These are phyloP conservation scores for Leucocoprinus sp. DNA, from an alignment of 768 basidiomycete genomes.

Conservation along the genomic window DNA sequence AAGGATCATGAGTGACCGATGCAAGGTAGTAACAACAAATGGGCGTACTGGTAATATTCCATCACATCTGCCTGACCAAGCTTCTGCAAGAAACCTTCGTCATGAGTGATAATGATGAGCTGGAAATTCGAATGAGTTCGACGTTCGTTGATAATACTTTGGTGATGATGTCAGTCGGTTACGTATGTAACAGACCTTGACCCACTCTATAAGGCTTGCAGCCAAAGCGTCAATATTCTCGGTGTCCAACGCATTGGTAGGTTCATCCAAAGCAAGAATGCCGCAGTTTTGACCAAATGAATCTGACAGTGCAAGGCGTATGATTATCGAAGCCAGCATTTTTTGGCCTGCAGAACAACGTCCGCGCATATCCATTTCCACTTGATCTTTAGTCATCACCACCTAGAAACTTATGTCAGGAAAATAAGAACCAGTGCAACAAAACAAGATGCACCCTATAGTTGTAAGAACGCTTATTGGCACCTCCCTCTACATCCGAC, in stretches of 20 bases:
- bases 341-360: slow-evolving; percentile 98
- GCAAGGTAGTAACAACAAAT: background rate
- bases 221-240: slow-evolving; percentile 97
- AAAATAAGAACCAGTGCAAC: slow-evolving; percentile 4
- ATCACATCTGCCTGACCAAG: slow-evolving; percentile 88
- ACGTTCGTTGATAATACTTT: slow-evolving; percentile 89
- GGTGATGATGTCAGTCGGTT: slow-evolving; percentile 6
- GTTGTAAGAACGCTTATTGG: slow-evolving; percentile 91
- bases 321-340: slow-evolving; percentile 97
- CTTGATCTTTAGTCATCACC: slow-evolving; percentile 98
- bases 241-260: slow-evolving; percentile 92
- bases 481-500: slow-evolving; percentile 87
- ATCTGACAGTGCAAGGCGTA: slow-evolving; percentile 92
- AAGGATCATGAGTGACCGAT: slow-evolving; percentile 6
- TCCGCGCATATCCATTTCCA: slow-evolving; percentile 99
- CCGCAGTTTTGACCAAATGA: slow-evolving; percentile 98
- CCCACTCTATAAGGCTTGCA: slow-evolving; percentile 84
- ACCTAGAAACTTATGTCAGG: slow-evolving; percentile 44
- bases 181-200: slow-evolving; percentile 13
- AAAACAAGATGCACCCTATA: slow-evolving; percentile 63
- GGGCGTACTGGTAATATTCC: slow-evolving; percentile 86
- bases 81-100: slow-evolving; percentile 89
- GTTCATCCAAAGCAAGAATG: slow-evolving; percentile 95
- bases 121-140: slow-evolving; percentile 90
- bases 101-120: slow-evolving; percentile 93